Evolutionary conservation across 495 filamentous ascomycete species (phyloP).

Genomic region (Annulohypoxylon stygium): DNA sequence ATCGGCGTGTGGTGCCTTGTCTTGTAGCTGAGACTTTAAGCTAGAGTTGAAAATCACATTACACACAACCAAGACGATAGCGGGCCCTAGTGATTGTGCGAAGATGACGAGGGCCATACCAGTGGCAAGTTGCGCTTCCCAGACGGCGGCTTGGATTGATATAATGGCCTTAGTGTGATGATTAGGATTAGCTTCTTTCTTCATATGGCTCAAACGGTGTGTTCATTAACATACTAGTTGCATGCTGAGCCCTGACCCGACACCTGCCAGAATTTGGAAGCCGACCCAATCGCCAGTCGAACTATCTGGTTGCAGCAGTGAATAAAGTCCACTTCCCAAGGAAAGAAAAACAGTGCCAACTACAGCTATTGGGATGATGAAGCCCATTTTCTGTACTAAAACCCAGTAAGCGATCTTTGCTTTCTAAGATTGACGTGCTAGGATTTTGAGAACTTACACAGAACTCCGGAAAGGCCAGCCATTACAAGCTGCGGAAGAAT

Average conservation of each 20-base stretch:
- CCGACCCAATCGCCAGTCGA: constrained; percentile 65
- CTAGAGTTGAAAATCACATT: constrained; percentile 13
- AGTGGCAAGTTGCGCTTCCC: constrained; percentile 53
- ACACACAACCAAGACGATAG: constrained; percentile 55
- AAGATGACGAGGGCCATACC: constrained; percentile 64
- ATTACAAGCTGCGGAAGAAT: constrained; percentile 63
- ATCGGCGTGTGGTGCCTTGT: constrained; percentile 1
- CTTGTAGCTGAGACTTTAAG: neutral
- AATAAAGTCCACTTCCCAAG: constrained; percentile 67
- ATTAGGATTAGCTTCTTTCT: neutral
- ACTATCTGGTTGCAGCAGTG: constrained; percentile 58
- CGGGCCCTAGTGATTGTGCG: constrained; percentile 62
- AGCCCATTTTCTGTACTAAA: constrained; percentile 53
- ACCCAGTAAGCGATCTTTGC: neutral
- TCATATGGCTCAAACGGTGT: too few species aligned
- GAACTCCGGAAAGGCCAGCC: constrained; percentile 36
- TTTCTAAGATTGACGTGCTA: neutral
- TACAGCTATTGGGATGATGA: constrained; percentile 61
- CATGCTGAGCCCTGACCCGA: constrained; percentile 60
- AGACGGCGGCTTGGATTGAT: neutral
- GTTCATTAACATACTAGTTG: constrained; percentile 53
- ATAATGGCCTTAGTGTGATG: neutral
- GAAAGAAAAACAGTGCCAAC: constrained; percentile 65
- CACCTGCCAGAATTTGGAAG: constrained; percentile 68
- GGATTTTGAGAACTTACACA: neutral